Percentiles rank a stretch among this genome's conserved stretches.
phyloP scores from a whole-genome alignment of 805 yeast species.

The Teunomyces stri region DNA sequence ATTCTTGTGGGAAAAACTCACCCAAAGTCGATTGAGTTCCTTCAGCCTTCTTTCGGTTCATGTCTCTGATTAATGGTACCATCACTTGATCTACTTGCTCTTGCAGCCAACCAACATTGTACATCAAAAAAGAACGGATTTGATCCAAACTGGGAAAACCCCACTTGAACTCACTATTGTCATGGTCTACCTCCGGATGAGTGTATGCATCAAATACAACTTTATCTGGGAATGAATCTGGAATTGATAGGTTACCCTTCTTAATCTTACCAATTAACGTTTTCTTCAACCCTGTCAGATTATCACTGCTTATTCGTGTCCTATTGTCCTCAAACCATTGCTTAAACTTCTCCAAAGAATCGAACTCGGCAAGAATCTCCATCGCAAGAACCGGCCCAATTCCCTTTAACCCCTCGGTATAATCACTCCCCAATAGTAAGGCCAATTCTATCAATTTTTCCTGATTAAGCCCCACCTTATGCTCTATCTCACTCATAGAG shows the following conservation, averaged over 20 bases:
- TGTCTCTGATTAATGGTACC: conserved; percentile 78
- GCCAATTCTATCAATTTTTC: conserved; percentile 76
- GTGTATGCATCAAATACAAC: conserved; percentile 71
- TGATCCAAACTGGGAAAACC: conserved; percentile 84
- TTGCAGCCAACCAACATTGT: conserved; percentile 76
- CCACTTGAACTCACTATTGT: conserved; percentile 79
- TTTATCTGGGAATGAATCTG: conserved; percentile 66
- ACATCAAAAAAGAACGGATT: conserved; percentile 65
- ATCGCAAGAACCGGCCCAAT: conserved; percentile 92
- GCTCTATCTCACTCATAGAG: conserved; percentile 52
- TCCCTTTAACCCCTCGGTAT: conserved; percentile 89
- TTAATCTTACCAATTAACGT: conserved; percentile 56
- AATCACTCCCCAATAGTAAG: conserved; percentile 85
- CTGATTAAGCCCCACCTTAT: conserved; percentile 64
- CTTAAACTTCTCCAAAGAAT: conserved; percentile 40
- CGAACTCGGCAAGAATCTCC: conserved; percentile 87
- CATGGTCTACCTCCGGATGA: conserved; percentile 81
- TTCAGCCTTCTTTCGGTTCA: conserved; percentile 59
- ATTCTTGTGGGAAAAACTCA: conserved; percentile 67
- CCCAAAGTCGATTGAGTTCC: conserved; percentile 59
- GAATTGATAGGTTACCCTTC: conserved; percentile 52
- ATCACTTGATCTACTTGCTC: conserved; percentile 76
- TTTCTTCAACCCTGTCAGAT: conserved; percentile 50
- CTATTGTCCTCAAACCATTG: conserved; percentile 55
- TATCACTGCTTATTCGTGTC: conserved; percentile 35